phyloP scores from a whole-genome alignment of 2,329 filamentous ascomycete species.

The Cladobotryum mycophilum region DNA sequence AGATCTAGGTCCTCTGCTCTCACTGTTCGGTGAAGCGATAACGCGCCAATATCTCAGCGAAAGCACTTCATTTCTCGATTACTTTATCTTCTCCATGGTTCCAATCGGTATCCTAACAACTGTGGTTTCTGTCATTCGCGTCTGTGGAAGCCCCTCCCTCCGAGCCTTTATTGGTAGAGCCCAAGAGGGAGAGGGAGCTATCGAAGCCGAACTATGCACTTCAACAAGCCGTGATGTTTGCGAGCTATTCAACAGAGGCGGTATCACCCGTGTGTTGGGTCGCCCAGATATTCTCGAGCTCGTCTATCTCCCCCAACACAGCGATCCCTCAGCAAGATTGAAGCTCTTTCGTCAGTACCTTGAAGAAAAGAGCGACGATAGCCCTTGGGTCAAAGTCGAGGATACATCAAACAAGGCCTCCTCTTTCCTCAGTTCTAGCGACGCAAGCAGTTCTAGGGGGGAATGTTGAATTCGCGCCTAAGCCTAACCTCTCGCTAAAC shows the following conservation, averaged over 20 bases:
- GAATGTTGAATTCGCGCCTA: constrained; percentile 2
- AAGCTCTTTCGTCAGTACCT: not conserved
- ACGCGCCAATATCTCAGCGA: constrained; percentile 34
- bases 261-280: constrained; percentile 27
- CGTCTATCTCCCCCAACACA: constrained; percentile 11
- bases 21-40: constrained; percentile 31
- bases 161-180: not conserved
- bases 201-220: constrained; percentile 34
- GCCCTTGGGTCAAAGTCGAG: not conserved
- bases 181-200: constrained; percentile 23
- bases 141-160: constrained; percentile 20
- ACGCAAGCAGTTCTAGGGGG: not conserved
- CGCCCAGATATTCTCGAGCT: constrained; percentile 27
- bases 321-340: too few species aligned
- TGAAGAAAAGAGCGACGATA: not conserved
- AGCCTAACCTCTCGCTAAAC: constrained; percentile 14
- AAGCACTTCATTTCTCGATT: constrained; percentile 22
- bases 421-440: not conserved
- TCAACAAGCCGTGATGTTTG: constrained; percentile 35
- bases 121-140: constrained; percentile 26
- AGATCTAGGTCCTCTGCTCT: constrained; percentile 28
- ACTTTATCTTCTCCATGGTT: constrained; percentile 28
- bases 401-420: not conserved
- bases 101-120: constrained; percentile 36
- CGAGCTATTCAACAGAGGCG: constrained; percentile 30